Evolutionary conservation across 768 basidiomycete species (phyloP).

Genomic region (Guyanaporus albipodus): DNA sequence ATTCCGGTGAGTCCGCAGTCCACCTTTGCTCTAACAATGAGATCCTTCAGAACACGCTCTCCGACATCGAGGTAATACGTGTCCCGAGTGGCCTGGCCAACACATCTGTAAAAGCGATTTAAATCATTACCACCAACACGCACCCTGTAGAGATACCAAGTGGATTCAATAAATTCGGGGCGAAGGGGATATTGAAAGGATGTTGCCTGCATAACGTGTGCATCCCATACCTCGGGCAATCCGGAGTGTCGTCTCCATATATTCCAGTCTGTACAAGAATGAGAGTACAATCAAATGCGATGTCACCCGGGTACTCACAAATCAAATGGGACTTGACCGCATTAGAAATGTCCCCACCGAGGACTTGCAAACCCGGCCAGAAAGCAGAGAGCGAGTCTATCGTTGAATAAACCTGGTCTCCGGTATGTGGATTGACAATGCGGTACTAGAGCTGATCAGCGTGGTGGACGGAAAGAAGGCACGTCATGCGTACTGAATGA

Average conservation of each 20-base stretch:
- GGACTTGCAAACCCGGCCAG: constrained; percentile 93
- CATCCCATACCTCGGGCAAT: constrained; percentile 91
- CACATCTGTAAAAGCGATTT: background rate
- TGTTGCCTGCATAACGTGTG: constrained; percentile 64
- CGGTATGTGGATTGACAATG: constrained; percentile 73
- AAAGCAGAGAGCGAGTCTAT: constrained; percentile 96
- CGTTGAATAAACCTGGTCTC: constrained; percentile 69
- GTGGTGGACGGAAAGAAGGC: background rate
- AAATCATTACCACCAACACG: constrained; percentile 18
- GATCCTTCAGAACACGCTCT: constrained; percentile 75
- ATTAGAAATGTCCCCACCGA: constrained; percentile 80
- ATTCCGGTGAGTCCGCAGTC: constrained; percentile 85
- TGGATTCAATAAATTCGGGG: constrained; percentile 94
- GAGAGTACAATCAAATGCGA: background rate
- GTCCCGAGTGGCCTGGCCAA: constrained; percentile 80
- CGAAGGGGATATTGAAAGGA: constrained; percentile 77
- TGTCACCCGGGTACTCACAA: constrained; percentile 46
- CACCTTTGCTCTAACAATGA: constrained; percentile 71
- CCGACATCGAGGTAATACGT: constrained; percentile 91
- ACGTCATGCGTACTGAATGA: constrained; percentile 60
- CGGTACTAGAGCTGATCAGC: constrained; percentile 58
- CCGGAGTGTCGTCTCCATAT: constrained; percentile 85
- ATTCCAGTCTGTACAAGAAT: constrained; percentile 69
- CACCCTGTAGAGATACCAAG: constrained; percentile 91
- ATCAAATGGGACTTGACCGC: constrained; percentile 90